Evolutionary conservation across 176 grass and related monocot species (phyloP), one percentile per base, ranked within the genome.

Genomic region (Cenchrus americanus): DNA sequence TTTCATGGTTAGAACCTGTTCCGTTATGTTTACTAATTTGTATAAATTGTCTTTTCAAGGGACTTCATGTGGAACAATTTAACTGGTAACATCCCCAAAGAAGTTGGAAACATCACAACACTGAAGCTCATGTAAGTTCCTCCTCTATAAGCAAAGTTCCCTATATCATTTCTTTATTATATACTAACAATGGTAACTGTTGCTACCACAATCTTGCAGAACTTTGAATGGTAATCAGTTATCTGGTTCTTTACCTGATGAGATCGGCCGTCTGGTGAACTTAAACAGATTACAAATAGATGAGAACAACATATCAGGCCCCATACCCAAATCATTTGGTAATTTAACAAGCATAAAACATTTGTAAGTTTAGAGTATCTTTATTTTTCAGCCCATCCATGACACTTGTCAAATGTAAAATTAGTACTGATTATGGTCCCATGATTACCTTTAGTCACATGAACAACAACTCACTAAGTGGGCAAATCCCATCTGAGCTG

Each of bases 381-480:
- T 80, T 59, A 21, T 14, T 48, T 53, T 54, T 75, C 69, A 76
- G 68, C 24, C 17, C 62, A 65, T 18, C 6, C 37, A 41, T 23
- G 55, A 43, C 71, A 27, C 43, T 34, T 34, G 2, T 34, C 32
- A 3, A 34, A 2, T 34, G 32, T 34, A 34, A 34, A 34, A 34
- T 34, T 34, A 34, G 32, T 34, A 34, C 32, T 34, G 32, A 34
- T 34, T 34, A 34, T 34, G 32, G 58, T 21, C 63, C 46, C 89
- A n/a, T 11, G 73, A 67, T 80, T 60, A 75, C 2, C 57, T 69
- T 88, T 26, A 98, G 96, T 49, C 93, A 98, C 81, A 95, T 98
- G 96, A 98, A 98, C 86, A 98, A 98, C 53, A 98, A 98, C 66
- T 98, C 96, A 75, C 84, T 98, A 77, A 98, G 96, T 80, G 93